Base-by-base conservation (phyloP, 2,329 filamentous ascomycete genomes). In the Epichloe sp. region DNA sequence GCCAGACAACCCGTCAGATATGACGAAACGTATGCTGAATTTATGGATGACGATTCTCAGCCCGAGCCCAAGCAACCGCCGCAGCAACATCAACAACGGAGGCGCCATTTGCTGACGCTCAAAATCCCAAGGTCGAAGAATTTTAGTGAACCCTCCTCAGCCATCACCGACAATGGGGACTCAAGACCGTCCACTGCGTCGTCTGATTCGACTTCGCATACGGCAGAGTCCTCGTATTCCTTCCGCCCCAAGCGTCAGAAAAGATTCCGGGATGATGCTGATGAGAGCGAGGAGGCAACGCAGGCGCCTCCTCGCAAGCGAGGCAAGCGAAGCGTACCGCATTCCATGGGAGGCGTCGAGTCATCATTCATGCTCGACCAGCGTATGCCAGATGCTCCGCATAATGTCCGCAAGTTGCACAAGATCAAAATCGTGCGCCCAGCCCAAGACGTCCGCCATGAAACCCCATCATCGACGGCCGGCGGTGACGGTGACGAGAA, bases 181-280 rank as follows among this genome's bases (percentile, higher is more conserved):
- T 71, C 72, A 6, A 71, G 77, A 2, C 77, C 76, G 1, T 71
- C 70, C 0, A 76, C 76, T 0, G 71, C 78, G 2, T 75, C 74
- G 0, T 80, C 77, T 1, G 77, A 74, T 6, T 72, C 69, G 10
- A 74, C 72, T 7, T 65, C 66, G 3, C 71, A 72, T 37, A 77
- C 75, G 2, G 66, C 64, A 4, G 73, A 74, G 48, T 78, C 76
- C 0, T 71, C 66, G 5, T 76, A 76, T 57, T 76, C 76, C 1
- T 71, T 79, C 54, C 70, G 77, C 4, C 74, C 76, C 31, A 79
- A 78, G 61, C 70, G 75, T 8, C 74, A 75, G 57, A 76, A 76
- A 57, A 73, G 74, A 47, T 78, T 76, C 65, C 68, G 71, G 1
- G 70, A 76, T 4, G 70, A 76, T 43, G 69, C 72, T 8, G 70